Conservation (phyloP, 345 rosid species). For the Alliaria petiolata region DNA sequence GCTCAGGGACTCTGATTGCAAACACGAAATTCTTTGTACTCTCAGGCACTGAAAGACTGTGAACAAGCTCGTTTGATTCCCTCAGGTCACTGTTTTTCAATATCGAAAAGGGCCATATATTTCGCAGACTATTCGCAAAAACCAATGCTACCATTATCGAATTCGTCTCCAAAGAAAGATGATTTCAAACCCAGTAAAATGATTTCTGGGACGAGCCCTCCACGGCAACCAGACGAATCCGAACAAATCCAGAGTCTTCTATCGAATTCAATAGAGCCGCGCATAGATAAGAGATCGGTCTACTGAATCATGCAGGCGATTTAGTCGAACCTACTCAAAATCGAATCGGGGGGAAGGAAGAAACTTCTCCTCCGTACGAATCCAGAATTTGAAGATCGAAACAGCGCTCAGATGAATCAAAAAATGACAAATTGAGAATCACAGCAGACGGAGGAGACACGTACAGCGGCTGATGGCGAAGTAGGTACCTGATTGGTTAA, state of each 20-base stretch:
- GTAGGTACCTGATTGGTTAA: slow-evolving; percentile 4
- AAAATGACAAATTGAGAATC: background rate
- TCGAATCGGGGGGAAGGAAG: slow-evolving; percentile 1
- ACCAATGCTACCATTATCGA: slow-evolving; percentile 41
- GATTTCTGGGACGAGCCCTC: background rate
- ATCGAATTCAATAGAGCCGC: slow-evolving; percentile 8
- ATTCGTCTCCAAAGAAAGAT: no score
- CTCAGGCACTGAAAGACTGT: slow-evolving; percentile 62
- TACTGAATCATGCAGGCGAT: background rate
- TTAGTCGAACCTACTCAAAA: background rate
- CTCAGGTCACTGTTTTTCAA: slow-evolving; percentile 51
- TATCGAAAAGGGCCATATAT: slow-evolving; percentile 74
- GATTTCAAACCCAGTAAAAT: background rate
- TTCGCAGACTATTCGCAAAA: slow-evolving; percentile 43
- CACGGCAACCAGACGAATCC: no score
- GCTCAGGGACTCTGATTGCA: slow-evolving; percentile 59
- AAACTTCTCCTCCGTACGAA: background rate
- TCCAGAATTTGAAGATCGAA: slow-evolving; percentile 6
- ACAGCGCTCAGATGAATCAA: background rate
- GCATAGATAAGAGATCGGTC: background rate
- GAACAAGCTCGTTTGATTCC: slow-evolving; percentile 55
- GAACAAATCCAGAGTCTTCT: background rate
- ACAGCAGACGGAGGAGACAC: background rate
- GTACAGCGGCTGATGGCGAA: background rate
- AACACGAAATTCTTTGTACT: slow-evolving; percentile 66